These are phyloP conservation scores for Pyrenochaeta sp. DNA, from an alignment of 2,329 filamentous ascomycete genomes.

Conservation along the genomic window DNA sequence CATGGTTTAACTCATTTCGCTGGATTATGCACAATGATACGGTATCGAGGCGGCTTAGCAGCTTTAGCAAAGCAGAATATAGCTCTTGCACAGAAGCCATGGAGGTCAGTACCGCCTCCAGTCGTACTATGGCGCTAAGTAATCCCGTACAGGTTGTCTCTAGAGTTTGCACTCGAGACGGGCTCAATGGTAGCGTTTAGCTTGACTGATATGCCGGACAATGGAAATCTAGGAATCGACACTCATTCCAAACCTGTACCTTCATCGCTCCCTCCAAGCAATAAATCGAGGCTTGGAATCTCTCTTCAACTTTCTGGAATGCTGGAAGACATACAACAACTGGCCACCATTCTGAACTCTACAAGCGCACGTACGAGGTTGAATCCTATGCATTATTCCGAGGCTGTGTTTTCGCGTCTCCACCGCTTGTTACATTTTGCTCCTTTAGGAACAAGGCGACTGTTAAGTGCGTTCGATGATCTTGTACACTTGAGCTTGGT, in stretches of 20 bases:
- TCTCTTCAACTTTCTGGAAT: not conserved
- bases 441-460: not conserved
- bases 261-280: no score
- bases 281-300: no score
- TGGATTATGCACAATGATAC: slow-evolving; percentile 11
- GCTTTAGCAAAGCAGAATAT: slow-evolving; percentile 9
- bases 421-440: slow-evolving; percentile 8
- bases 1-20: slow-evolving; percentile 11
- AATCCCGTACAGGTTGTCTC: slow-evolving; percentile 2
- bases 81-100: slow-evolving; percentile 13
- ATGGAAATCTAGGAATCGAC: not conserved
- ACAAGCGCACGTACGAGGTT: slow-evolving; percentile 4
- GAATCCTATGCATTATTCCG: slow-evolving; percentile 10
- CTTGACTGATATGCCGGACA: slow-evolving; percentile 2
- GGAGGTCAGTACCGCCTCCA: slow-evolving; percentile 2
- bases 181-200: slow-evolving; percentile 3
- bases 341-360: slow-evolving; percentile 3
- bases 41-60: slow-evolving; percentile 10
- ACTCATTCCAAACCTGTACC: not conserved
- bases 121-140: not conserved
- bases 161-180: slow-evolving; percentile 13
- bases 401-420: slow-evolving; percentile 3
- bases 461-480: slow-evolving; percentile 1
- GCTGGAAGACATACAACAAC: not conserved
- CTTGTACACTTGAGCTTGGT: slow-evolving; percentile 10